A percentile compares a stretch with the other conserved stretches of the same genome.
Evolutionary conservation across 257 asterid genomes (phyloP).

Genomic region (Striga asiatica): DNA sequence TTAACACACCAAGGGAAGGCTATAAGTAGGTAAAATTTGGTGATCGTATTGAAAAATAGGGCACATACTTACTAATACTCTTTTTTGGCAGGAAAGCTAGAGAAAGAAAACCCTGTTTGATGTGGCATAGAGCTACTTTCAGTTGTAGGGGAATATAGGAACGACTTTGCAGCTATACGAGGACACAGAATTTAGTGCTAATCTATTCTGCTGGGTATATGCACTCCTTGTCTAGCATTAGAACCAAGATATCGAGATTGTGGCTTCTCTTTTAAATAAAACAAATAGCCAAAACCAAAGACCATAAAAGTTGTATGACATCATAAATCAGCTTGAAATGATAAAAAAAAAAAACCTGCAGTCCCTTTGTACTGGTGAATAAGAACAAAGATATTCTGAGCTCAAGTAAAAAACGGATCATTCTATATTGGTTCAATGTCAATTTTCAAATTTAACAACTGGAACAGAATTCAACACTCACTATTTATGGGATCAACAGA

Average conservation of each 20-base stretch:
- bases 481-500: background rate
- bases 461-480: slow-evolving; percentile 9
- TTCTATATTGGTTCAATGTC: background rate
- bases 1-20: no score
- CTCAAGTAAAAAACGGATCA: background rate
- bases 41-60: no score
- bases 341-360: no score
- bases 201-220: background rate
- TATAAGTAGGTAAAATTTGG: no score
- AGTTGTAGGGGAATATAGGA: background rate
- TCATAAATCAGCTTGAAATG: background rate
- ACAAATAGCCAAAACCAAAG: background rate
- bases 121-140: no score
- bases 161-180: no score
- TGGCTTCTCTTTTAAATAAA: background rate
- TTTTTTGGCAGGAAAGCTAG: no score
- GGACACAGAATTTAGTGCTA: no score
- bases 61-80: no score
- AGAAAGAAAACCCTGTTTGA: no score
- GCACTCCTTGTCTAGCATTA: background rate
- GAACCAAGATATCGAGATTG: background rate
- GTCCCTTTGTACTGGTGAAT: background rate
- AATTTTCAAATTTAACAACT: background rate
- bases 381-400: background rate
- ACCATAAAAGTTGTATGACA: background rate